Base-by-base conservation (phyloP, 2,329 filamentous ascomycete species). In the Trichoderma sp. region DNA sequence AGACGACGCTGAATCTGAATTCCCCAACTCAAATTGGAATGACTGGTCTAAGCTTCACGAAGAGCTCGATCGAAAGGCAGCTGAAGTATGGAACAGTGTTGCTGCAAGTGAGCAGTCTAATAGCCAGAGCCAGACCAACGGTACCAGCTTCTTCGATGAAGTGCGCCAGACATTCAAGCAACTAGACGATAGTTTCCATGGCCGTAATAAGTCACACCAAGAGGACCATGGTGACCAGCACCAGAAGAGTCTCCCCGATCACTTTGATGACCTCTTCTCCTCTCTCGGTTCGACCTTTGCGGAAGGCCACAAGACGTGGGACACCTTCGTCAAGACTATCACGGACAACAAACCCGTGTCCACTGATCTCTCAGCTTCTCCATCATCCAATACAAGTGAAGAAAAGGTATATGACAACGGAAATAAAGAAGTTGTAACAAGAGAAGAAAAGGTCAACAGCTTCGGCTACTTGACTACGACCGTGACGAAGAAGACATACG, bases 381-480 rank as follows among this genome's bases (percentile, higher is more conserved):
- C 77, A 38, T 35, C 75, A 33, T 31, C 38, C 31, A 69, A 4
- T n/a, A 27, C 73, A n/a, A 75, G 53, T 71, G 71, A 74, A 24
- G 71, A 74, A 33, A 74, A 74, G 21, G 35, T 76, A 41, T 71
- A 75, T 11, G 68, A 79, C 27, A 75, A 79, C 5, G 78, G 83
- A 14, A 82, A 79, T 50, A 83, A 83, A 71, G 82, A 83, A 31
- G 80, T 85, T 31, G 81, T 82, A 74, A 83, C 82, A 2, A 85
- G 82, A 31, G 82, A 86, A 5, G 85, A 88, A 76, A 83, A 85
- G 68, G 82, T 86, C 5, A 87, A 88, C 78, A 78, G 80, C 8
- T 83, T 83, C 68, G 87, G 87, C 38, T 85, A 86, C 77, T 78
- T 83, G 14, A 86, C 87, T 75, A 83, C 82, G 69, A 87, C 84